phyloP scores from a whole-genome alignment of 139 green algal genomes.

The Micractinium sp. region DNA sequence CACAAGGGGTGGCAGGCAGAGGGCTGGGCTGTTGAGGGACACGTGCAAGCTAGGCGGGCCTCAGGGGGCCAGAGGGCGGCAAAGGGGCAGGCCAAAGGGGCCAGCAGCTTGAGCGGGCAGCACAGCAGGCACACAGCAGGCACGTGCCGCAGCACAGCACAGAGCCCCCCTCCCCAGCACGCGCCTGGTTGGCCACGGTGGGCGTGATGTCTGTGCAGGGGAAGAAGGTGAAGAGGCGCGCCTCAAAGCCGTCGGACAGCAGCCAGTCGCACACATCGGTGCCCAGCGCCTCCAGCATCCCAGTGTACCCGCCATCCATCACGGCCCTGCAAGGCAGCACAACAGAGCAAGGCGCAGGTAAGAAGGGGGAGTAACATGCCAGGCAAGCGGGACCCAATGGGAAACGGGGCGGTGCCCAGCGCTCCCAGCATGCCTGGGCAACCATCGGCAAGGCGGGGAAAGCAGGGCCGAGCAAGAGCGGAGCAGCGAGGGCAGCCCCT shows the following conservation, averaged over 20 bases:
- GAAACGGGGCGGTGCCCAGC: no score
- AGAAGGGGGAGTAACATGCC: no score
- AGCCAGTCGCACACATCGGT: constrained; percentile 72
- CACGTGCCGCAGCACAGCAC: background rate
- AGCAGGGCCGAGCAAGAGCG: background rate
- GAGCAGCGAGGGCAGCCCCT: background rate
- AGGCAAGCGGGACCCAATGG: background rate
- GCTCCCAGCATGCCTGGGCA: no score
- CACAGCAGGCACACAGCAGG: background rate
- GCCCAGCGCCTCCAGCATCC: constrained; percentile 64
- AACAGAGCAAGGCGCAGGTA: background rate
- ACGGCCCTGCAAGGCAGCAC: constrained; percentile 46
- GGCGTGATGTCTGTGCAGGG: constrained; percentile 59
- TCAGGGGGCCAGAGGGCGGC: no score
- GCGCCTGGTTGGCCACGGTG: constrained; percentile 20
- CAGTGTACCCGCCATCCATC: constrained; percentile 54
- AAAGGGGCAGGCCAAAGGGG: no score
- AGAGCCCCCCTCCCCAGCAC: background rate
- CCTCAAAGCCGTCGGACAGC: constrained; percentile 55
- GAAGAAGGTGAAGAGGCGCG: constrained; percentile 74
- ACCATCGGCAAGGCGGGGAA: no score
- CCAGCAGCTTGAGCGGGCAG: no score
- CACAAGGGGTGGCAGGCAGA: background rate
- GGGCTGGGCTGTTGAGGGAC: no score
- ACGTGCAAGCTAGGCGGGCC: no score